Percentiles rank a stretch among this genome's conserved stretches.
phyloP scores from a whole-genome alignment of 2,329 filamentous ascomycete species.

The Trichocomaceae sp. region DNA sequence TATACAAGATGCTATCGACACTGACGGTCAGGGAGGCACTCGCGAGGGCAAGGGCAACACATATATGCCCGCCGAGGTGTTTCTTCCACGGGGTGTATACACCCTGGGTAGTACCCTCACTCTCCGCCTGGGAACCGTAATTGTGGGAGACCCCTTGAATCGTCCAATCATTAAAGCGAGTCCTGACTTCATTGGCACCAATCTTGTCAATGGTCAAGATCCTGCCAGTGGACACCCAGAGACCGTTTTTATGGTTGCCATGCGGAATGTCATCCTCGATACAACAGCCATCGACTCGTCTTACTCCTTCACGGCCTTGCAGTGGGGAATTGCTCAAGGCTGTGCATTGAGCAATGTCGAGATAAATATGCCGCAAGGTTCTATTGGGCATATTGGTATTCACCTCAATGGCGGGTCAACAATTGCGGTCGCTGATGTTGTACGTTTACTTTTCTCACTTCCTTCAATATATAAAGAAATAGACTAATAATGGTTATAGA shows the following conservation, averaged over 20 bases:
- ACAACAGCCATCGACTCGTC: slow-evolving; percentile 24
- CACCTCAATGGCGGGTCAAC: slow-evolving; percentile 16
- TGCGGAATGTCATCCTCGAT: slow-evolving; percentile 37
- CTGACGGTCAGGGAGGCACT: slow-evolving; percentile 15
- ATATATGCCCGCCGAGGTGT: slow-evolving; percentile 25
- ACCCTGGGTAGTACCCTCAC: slow-evolving; percentile 21
- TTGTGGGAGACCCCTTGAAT: slow-evolving; percentile 34
- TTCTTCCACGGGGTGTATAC: slow-evolving; percentile 27
- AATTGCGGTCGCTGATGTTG: slow-evolving; percentile 18
- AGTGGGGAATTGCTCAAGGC: slow-evolving; percentile 36
- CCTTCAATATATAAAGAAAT: background rate
- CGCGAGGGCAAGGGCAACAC: slow-evolving; percentile 15
- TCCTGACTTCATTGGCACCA: slow-evolving; percentile 47
- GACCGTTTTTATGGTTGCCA: slow-evolving; percentile 31
- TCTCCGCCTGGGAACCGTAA: slow-evolving; percentile 28
- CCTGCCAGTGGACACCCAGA: slow-evolving; percentile 21
- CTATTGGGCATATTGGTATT: slow-evolving; percentile 30
- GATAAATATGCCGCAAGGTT: slow-evolving; percentile 31
- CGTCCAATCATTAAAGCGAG: slow-evolving; percentile 49
- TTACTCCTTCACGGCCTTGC: slow-evolving; percentile 27
- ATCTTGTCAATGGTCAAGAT: slow-evolving; percentile 48
- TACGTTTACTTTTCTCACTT: slow-evolving; percentile 15
- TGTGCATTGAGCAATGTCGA: slow-evolving; percentile 33
- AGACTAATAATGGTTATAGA: slow-evolving; percentile 3
- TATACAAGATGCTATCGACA: slow-evolving; percentile 17